Conservation (phyloP, 2,329 filamentous ascomycete species). For the Xylaria polymorpha region DNA sequence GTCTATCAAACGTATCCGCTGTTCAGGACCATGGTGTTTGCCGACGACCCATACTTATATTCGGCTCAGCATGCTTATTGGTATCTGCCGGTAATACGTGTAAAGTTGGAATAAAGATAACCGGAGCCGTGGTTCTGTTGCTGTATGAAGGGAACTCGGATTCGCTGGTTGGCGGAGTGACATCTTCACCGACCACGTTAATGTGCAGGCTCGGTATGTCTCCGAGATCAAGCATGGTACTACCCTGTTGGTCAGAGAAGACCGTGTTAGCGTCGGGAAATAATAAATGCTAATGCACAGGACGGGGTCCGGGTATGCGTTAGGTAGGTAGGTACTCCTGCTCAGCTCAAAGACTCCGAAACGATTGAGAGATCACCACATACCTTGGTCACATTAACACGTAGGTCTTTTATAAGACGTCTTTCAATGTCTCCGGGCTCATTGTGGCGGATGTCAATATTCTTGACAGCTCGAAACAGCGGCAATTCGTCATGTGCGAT, state of each 20-base stretch:
- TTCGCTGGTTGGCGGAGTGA: slow-evolving; percentile 31
- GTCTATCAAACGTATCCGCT: background rate
- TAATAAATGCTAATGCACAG: background rate
- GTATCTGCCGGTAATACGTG: background rate
- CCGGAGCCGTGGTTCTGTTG: slow-evolving; percentile 56
- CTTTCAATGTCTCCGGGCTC: slow-evolving; percentile 25
- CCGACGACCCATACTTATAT: slow-evolving; percentile 5
- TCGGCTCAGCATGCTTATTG: background rate
- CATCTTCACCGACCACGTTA: slow-evolving; percentile 35
- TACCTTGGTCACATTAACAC: slow-evolving; percentile 40
- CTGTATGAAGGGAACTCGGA: slow-evolving; percentile 40
- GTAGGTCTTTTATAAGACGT: slow-evolving; percentile 33
- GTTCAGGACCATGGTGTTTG: background rate
- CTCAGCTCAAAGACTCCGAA: background rate
- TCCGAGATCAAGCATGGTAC: slow-evolving; percentile 28
- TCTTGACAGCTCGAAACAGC: slow-evolving; percentile 41
- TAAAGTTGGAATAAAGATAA: slow-evolving; percentile 1
- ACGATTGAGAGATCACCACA: slow-evolving; percentile 18
- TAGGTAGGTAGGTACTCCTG: background rate
- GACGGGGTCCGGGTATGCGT: background rate
- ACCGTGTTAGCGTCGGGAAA: slow-evolving; percentile 17
- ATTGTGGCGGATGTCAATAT: slow-evolving; percentile 14
- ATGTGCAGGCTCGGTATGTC: slow-evolving; percentile 37
- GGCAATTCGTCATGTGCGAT: slow-evolving; percentile 50
- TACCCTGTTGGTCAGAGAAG: slow-evolving; percentile 26